Evolutionary conservation across 1,139 yeast genomes (phyloP).

Genomic region (Williopsis jadinii): DNA sequence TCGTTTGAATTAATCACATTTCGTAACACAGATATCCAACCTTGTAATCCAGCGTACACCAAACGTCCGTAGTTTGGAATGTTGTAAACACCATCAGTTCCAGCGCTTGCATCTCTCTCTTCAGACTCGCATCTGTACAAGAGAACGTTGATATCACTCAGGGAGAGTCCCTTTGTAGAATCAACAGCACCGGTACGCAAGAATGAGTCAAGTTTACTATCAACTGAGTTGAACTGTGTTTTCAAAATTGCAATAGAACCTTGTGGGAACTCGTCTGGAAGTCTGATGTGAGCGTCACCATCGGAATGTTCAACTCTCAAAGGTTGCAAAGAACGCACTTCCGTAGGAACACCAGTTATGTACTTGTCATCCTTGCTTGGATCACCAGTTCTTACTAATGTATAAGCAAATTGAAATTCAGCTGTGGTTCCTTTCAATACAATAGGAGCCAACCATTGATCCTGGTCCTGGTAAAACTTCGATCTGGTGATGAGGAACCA

Average conservation of each 20-base stretch:
- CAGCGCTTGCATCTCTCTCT: conserved; percentile 75
- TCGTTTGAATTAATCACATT: conserved; percentile 62
- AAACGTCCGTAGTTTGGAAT: conserved; percentile 70
- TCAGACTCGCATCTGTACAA: conserved; percentile 80
- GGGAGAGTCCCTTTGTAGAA: conserved; percentile 53
- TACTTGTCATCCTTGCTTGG: conserved; percentile 30
- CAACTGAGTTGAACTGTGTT: conserved; percentile 54
- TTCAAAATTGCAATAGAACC: conserved; percentile 86
- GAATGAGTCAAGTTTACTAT: conserved; percentile 53
- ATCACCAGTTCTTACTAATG: conserved; percentile 49
- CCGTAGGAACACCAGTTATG: conserved; percentile 59
- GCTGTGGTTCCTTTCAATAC: conserved; percentile 61
- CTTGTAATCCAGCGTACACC: conserved; percentile 87
- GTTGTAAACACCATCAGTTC: conserved; percentile 62
- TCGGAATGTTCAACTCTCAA: conserved; percentile 41
- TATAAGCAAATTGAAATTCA: conserved; percentile 51
- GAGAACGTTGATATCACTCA: conserved; percentile 69
- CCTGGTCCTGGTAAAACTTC: conserved; percentile 46
- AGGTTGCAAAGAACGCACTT: conserved; percentile 44
- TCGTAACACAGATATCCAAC: conserved; percentile 74
- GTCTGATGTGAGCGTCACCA: conserved; percentile 42
- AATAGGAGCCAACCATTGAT: conserved; percentile 54
- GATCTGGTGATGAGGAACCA: conserved; percentile 86
- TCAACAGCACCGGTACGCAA: conserved; percentile 69
- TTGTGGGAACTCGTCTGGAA: conserved; percentile 65